Evolutionary conservation across 75 land plant species (phyloP).

Genomic region (Adiantum capillusveneris): DNA sequence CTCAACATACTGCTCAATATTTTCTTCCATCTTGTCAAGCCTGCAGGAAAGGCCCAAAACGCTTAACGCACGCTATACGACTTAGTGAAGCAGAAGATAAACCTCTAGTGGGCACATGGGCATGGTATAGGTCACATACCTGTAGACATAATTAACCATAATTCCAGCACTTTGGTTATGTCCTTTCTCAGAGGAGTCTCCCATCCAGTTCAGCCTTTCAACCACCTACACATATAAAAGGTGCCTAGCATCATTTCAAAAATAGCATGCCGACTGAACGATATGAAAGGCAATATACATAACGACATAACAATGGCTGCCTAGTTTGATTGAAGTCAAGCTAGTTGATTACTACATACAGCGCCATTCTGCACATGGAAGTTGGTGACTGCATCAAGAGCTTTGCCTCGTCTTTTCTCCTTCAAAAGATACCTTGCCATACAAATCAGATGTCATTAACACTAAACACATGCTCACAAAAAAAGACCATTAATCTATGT

Average conservation of each 20-base stretch:
- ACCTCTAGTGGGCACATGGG: no score
- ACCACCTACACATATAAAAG: constrained; percentile 39
- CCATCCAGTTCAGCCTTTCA: constrained; percentile 92
- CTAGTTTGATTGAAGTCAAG: background rate
- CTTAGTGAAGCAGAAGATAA: no score
- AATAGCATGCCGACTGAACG: background rate
- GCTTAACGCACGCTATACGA: no score
- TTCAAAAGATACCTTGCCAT: constrained; percentile 59
- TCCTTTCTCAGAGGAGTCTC: constrained; percentile 72
- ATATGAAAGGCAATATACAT: no score
- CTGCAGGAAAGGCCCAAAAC: no score
- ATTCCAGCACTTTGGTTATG: constrained; percentile 76
- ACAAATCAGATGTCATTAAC: background rate
- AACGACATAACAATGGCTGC: no score
- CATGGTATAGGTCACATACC: no score
- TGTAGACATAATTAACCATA: constrained; percentile 89
- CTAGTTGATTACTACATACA: constrained; percentile 32
- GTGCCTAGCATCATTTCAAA: constrained; percentile 2
- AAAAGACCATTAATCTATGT: no score
- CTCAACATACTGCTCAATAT: no score
- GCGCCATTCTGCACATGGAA: constrained; percentile 97
- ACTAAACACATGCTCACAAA: background rate
- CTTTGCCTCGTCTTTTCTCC: constrained; percentile 87
- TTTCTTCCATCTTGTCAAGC: no score
- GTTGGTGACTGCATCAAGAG: constrained; percentile 86